These are phyloP conservation scores for barley (Hordeum vulgare) DNA, from an alignment of 176 grass and related monocot species.

Conservation along the genomic window DNA sequence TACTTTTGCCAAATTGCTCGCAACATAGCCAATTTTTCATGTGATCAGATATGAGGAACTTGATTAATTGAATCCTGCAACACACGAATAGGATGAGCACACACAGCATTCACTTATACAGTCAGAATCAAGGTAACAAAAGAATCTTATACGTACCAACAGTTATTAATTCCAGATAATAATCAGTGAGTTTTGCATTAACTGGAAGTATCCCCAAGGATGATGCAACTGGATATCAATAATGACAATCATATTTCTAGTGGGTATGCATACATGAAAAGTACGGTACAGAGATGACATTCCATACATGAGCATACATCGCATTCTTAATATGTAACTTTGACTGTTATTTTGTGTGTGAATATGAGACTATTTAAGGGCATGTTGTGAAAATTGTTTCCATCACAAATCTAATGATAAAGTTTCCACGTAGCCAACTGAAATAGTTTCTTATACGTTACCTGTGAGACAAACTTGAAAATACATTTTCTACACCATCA, in stretches of 20 bases:
- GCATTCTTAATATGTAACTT: neutral
- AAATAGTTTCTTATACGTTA: neutral
- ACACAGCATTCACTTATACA: neutral
- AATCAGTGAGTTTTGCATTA: neutral
- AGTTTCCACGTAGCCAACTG: neutral
- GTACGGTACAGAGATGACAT: neutral
- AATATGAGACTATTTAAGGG: neutral
- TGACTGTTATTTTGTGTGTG: neutral
- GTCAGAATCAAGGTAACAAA: constrained; percentile 5
- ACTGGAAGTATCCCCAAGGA: neutral
- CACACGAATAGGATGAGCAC: constrained; percentile 10
- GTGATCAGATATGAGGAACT: constrained; percentile 74
- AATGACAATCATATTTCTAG: neutral
- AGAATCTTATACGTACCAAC: neutral
- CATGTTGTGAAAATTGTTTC: neutral
- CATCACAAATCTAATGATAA: neutral
- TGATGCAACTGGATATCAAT: neutral
- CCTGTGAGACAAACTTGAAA: neutral
- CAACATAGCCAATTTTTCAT: constrained; percentile 56
- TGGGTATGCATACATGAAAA: neutral
- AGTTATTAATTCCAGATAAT: neutral
- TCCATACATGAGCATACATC: neutral
- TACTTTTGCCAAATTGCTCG: constrained; percentile 63
- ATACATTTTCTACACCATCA: neutral
- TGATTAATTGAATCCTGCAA: constrained; percentile 82